These are phyloP conservation scores for Fremontodendron californicum DNA, from an alignment of 345 rosid species.

Conservation along the genomic window DNA sequence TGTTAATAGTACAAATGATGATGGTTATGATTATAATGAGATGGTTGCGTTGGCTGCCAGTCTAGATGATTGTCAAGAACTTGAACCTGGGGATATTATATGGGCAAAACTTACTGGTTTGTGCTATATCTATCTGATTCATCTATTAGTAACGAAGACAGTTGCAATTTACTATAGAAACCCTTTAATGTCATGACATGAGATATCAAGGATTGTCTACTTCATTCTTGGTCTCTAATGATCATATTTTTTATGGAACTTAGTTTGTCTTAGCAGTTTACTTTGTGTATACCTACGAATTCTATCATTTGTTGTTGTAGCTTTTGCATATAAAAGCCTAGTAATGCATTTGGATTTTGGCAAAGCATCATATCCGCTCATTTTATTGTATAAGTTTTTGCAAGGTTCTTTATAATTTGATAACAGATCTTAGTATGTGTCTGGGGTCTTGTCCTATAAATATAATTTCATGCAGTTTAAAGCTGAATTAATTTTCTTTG, in stretches of 20 bases:
- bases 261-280: not conserved
- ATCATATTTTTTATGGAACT: not conserved
- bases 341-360: not conserved
- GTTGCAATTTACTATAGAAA: not conserved
- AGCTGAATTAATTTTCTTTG: not conserved
- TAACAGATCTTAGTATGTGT: not conserved
- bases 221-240: not conserved
- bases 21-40: slow-evolving; percentile 61
- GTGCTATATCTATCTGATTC: slow-evolving; percentile 22
- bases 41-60: slow-evolving; percentile 88
- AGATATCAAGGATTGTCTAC: not conserved
- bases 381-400: not conserved
- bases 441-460: not conserved
- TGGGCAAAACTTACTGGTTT: slow-evolving; percentile 97
- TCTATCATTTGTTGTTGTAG: not conserved
- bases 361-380: not conserved
- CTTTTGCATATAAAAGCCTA: not conserved
- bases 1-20: slow-evolving; percentile 38
- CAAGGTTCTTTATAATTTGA: not conserved
- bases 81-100: slow-evolving; percentile 80
- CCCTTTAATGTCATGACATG: not conserved
- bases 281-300: not conserved
- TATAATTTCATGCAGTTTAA: not conserved
- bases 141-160: not conserved
- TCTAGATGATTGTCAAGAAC: slow-evolving; percentile 75